Conservation (phyloP, 352 stramenopile genomes). For the Blastocystis sp. region DNA sequence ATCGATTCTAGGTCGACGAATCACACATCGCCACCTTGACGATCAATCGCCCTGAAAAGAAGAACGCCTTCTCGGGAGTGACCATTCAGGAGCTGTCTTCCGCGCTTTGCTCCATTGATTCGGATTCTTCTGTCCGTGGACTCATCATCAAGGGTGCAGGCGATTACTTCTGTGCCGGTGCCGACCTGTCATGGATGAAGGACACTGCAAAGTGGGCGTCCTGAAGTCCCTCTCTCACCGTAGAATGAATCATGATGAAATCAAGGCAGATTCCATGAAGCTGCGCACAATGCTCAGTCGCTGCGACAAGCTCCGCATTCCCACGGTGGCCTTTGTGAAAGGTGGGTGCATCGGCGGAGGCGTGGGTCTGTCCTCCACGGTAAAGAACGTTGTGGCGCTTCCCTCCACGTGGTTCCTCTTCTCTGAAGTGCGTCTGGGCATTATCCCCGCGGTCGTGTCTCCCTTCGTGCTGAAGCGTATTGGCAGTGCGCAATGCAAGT, state of each 20-base stretch:
- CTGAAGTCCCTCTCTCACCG: background rate
- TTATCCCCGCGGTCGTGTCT: constrained; percentile 56
- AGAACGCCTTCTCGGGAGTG: constrained; percentile 61
- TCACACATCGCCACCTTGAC: constrained; percentile 12
- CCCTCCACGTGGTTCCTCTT: constrained; percentile 52
- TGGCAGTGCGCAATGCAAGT: constrained; percentile 55
- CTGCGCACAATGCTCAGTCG: constrained; percentile 36
- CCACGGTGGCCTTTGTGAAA: constrained; percentile 47
- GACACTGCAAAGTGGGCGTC: constrained; percentile 19
- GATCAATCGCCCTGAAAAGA: constrained; percentile 65
- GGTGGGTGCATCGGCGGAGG: constrained; percentile 57
- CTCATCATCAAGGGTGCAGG: constrained; percentile 39
- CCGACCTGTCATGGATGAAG: constrained; percentile 69
- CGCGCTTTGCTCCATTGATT: constrained; percentile 17
- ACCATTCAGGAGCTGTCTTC: constrained; percentile 56
- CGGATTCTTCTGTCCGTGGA: constrained; percentile 30
- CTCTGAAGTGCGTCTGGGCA: constrained; percentile 50
- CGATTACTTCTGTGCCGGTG: constrained; percentile 61
- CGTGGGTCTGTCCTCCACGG: constrained; percentile 31
- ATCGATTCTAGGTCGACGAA: constrained; percentile 25
- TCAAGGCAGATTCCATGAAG: constrained; percentile 52
- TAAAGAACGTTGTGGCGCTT: constrained; percentile 49
- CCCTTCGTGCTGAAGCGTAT: constrained; percentile 66
- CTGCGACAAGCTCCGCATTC: constrained; percentile 45
- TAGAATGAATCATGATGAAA: constrained; percentile 58